Percentiles rank a stretch among this genome's conserved stretches.
Evolutionary conservation across 208 protist genomes (phyloP).

Genomic region (Leishmania major): DNA sequence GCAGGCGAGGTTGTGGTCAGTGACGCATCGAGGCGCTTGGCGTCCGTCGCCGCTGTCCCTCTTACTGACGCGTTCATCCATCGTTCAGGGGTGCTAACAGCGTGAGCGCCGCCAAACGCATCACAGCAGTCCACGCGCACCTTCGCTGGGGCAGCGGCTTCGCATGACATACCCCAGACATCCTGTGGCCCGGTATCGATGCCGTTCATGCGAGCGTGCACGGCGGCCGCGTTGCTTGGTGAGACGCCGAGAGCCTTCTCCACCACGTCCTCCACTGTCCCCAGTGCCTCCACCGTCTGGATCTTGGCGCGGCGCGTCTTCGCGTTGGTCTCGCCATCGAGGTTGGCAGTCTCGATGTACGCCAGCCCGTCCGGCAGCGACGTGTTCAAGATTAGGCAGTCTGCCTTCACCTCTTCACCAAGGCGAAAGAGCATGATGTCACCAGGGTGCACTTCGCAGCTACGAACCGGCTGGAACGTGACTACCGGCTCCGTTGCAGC

Average conservation of each 20-base stretch:
- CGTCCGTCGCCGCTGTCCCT: not conserved
- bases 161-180: not conserved
- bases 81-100: not conserved
- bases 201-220: constrained; percentile 26
- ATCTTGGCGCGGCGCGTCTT: constrained; percentile 79
- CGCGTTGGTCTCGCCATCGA: constrained; percentile 94
- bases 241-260: constrained; percentile 37
- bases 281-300: constrained; percentile 58
- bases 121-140: constrained; percentile 15
- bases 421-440: constrained; percentile 77
- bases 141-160: not conserved
- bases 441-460: constrained; percentile 76
- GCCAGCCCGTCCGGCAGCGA: constrained; percentile 75
- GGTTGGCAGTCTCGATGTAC: constrained; percentile 90
- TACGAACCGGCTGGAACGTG: constrained; percentile 46
- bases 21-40: not conserved
- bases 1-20: not conserved
- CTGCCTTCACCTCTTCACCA: constrained; percentile 76
- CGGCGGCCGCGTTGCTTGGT: constrained; percentile 17
- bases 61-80: not conserved
- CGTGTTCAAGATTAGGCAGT: constrained; percentile 84
- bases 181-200: not conserved
- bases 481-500: constrained; percentile 6
- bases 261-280: constrained; percentile 78
- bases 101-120: not conserved